Evolutionary conservation across 305 asterid genomes (phyloP), one percentile per base, ranked within the genome.

Genomic region (Solanum hybrid): DNA sequence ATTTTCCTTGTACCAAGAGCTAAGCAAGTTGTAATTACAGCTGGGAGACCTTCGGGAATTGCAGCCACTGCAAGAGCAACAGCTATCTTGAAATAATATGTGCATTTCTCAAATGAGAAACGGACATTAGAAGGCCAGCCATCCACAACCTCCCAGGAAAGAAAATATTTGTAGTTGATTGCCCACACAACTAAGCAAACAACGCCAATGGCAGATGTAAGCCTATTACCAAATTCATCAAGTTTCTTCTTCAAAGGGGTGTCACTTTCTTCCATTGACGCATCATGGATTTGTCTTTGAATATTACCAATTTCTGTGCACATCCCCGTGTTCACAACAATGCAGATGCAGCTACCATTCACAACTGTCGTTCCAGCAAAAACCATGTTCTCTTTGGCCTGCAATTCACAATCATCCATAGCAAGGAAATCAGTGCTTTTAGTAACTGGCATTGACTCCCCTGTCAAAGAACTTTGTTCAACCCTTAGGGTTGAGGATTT

Each of bases 31-130:
- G 99, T 97, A 26, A 97, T 97, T 11, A 97, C 98, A 66, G 99
- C 94, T 6, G 98, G 98, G 35, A 97, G 95, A 85, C 99, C 99
- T 92, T 97, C 98, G 5, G 98, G 98, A 72, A 97, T 96, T 17
- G 99, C 99, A 86, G 99, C 99, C 76, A 97, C 98, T 9, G 99
- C 99, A 73, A 97, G 95, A 36, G 98, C 97, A 56, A 97, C 94
- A 37, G 98, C 98, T 76, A 96, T 94, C 91, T 97, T 94, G 86
- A 97, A 97, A 91, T 97, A 95, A 86, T 96, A 96, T 7, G 98
- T 94, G 94, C 99, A 97, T 90, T 94, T 96, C 86, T 96, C 96
- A 37, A 97, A 97, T 20, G 98, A 97, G 91, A 97, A 96, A 51
- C 89, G 90, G 91, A 94, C 89, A 89, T 95, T 92, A 2, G 96